Conservation (phyloP, 352 stramenopile genomes). For the Globisporangium middletonii region DNA sequence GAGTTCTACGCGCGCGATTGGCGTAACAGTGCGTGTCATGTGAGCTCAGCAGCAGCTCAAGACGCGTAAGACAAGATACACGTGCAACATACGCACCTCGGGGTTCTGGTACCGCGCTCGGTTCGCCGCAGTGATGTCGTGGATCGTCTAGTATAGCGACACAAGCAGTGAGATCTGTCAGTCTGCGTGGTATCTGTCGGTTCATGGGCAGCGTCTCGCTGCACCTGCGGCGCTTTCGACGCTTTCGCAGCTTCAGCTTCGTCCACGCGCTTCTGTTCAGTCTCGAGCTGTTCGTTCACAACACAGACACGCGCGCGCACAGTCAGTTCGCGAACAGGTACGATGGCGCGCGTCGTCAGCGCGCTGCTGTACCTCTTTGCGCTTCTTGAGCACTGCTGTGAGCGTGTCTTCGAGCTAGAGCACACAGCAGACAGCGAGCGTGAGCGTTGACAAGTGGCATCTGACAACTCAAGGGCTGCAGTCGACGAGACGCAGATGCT, state of each 20-base stretch:
- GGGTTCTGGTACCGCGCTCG: conserved; percentile 63
- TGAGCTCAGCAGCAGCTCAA: not conserved
- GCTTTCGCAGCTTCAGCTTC: conserved; percentile 15
- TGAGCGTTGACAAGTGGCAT: not conserved
- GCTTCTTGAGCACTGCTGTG: conserved; percentile 57
- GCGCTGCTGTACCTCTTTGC: conserved; percentile 35
- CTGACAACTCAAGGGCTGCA: not conserved
- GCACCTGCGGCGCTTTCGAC: conserved; percentile 24
- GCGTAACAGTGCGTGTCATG: too few relatives aligned
- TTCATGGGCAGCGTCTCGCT: too few relatives aligned
- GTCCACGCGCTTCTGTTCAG: conserved; percentile 31
- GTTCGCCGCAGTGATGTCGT: conserved; percentile 45
- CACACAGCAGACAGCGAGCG: not conserved
- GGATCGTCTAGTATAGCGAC: conserved; percentile 31
- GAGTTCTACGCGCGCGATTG: conserved; percentile 36
- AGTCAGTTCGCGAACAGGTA: not conserved
- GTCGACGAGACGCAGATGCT: not conserved
- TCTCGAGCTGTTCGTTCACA: conserved; percentile 23
- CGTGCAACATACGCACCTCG: conserved; percentile 25
- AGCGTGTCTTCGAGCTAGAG: conserved; percentile 63
- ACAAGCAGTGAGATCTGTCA: not conserved
- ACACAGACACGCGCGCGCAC: not conserved
- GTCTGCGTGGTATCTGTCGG: not conserved
- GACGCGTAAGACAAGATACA: not conserved
- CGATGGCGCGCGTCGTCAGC: not conserved